Percentiles rank a stretch among this genome's conserved stretches.
Conservation (phyloP, 768 basidiomycete genomes). For the Suillus tomentosus region DNA sequence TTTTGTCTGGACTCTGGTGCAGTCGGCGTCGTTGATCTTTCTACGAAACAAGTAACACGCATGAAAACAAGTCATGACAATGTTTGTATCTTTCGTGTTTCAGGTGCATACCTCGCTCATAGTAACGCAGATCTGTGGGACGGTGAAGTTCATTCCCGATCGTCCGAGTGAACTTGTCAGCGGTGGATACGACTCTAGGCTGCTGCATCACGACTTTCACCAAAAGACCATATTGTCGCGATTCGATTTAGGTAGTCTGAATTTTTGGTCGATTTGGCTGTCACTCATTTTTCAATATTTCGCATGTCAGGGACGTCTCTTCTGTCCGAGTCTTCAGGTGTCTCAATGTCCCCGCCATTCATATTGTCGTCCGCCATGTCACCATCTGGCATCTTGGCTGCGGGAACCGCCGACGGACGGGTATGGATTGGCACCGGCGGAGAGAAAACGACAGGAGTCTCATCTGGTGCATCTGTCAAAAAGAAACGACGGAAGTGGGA, state of each 20-base stretch:
- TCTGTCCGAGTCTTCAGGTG: slow-evolving; percentile 39
- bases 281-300: slow-evolving; percentile 7
- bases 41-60: slow-evolving; percentile 44
- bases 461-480: slow-evolving; percentile 26
- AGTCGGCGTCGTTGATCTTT: slow-evolving; percentile 67
- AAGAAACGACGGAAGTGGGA: slow-evolving; percentile 55
- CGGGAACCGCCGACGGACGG: slow-evolving; percentile 73
- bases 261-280: background rate
- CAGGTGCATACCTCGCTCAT: slow-evolving; percentile 9
- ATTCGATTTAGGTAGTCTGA: slow-evolving; percentile 53
- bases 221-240: slow-evolving; percentile 60
- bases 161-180: slow-evolving; percentile 73
- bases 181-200: slow-evolving; percentile 70
- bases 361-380: slow-evolving; percentile 65
- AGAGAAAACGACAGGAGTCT: slow-evolving; percentile 43
- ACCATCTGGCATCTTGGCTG: slow-evolving; percentile 59
- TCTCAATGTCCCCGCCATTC: slow-evolving; percentile 75
- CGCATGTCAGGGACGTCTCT: slow-evolving; percentile 38
- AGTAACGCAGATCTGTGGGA: slow-evolving; percentile 60
- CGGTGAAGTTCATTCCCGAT: slow-evolving; percentile 58
- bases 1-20: slow-evolving; percentile 71
- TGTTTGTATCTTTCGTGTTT: slow-evolving; percentile 38
- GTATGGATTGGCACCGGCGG: slow-evolving; percentile 71
- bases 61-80: slow-evolving; percentile 68
- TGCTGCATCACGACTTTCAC: slow-evolving; percentile 64